Percentiles rank a stretch among this genome's conserved stretches.
Evolutionary conservation across 2,329 filamentous ascomycete genomes (phyloP).

Genomic region (Ascochyta rabiei): DNA sequence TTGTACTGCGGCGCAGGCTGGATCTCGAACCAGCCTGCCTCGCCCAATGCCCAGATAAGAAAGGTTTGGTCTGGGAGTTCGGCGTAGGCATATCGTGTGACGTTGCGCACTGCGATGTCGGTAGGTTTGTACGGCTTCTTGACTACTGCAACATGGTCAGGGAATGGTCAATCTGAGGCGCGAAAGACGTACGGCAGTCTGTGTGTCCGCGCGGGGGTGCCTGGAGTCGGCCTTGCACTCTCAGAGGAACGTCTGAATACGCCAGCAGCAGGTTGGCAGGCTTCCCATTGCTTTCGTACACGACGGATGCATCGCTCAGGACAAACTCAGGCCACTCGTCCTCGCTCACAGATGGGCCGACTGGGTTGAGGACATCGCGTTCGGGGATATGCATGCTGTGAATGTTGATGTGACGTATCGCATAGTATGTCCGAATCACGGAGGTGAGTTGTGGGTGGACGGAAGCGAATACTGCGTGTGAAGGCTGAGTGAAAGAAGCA

Average conservation of each 20-base stretch:
- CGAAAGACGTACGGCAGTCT: constrained; percentile 36
- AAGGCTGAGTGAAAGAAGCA: background rate
- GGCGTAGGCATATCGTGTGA: constrained; percentile 56
- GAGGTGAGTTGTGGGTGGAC: background rate
- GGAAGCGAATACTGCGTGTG: background rate
- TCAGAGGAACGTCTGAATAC: constrained; percentile 64
- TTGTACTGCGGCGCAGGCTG: constrained; percentile 64
- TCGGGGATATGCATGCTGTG: constrained; percentile 39
- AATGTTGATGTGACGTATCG: background rate
- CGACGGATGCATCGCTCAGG: constrained; percentile 66
- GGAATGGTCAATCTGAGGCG: background rate
- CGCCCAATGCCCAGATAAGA: constrained; percentile 69
- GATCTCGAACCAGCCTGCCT: constrained; percentile 72
- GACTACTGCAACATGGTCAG: constrained; percentile 35
- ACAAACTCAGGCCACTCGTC: constrained; percentile 68
- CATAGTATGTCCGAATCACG: constrained; percentile 6
- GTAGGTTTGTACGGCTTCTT: constrained; percentile 41
- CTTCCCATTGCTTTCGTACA: constrained; percentile 57
- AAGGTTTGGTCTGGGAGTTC: constrained; percentile 62
- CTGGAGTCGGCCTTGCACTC: constrained; percentile 65
- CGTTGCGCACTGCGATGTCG: constrained; percentile 62
- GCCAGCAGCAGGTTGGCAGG: constrained; percentile 67
- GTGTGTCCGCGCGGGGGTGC: constrained; percentile 30
- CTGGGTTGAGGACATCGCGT: constrained; percentile 49
- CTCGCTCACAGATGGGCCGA: constrained; percentile 47